Evolutionary conservation across 2,329 filamentous ascomycete species (phyloP).

Genomic region (Zasmidium citrigriseum): DNA sequence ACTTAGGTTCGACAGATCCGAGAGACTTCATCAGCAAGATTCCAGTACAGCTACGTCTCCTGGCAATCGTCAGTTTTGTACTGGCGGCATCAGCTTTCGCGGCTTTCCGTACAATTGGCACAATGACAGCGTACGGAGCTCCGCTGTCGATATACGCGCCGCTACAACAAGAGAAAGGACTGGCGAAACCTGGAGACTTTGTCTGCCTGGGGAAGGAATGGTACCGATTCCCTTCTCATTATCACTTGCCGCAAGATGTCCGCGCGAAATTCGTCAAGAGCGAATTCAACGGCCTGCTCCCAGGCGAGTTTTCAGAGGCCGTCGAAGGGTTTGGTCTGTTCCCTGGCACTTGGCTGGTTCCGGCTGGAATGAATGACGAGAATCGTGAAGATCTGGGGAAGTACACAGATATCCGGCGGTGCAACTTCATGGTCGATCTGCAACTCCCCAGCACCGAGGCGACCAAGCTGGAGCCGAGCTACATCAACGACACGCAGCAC

Average conservation of each 20-base stretch:
- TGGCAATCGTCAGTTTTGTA: conserved; percentile 59
- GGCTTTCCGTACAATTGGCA: conserved; percentile 71
- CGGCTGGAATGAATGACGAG: conserved; percentile 85
- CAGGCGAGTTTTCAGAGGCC: conserved; percentile 84
- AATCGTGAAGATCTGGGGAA: conserved; percentile 86
- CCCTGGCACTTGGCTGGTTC: conserved; percentile 80
- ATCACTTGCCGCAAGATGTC: conserved; percentile 81
- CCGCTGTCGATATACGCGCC: conserved; percentile 71
- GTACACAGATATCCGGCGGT: conserved; percentile 75
- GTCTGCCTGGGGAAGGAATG: conserved; percentile 96
- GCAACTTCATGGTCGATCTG: conserved; percentile 85
- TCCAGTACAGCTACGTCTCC: conserved; percentile 72
- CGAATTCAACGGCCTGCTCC: conserved; percentile 84
- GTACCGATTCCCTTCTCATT: conserved; percentile 96
- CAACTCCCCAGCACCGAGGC: conserved; percentile 64
- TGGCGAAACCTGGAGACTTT: conserved; percentile 63
- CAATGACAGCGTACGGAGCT: conserved; percentile 80
- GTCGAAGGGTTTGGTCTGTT: conserved; percentile 66
- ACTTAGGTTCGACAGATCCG: conserved; percentile 70
- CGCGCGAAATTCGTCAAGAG: conserved; percentile 87
- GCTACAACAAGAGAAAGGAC: conserved; percentile 57
- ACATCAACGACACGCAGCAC: conserved; percentile 68
- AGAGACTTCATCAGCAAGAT: conserved; percentile 67
- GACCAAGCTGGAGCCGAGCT: conserved; percentile 76
- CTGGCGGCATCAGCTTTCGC: conserved; percentile 56